A percentile compares a stretch with the other conserved stretches of the same genome.
These are phyloP conservation scores for Vigna unguiculata DNA, from an alignment of 306 rosid species.

Conservation along the genomic window DNA sequence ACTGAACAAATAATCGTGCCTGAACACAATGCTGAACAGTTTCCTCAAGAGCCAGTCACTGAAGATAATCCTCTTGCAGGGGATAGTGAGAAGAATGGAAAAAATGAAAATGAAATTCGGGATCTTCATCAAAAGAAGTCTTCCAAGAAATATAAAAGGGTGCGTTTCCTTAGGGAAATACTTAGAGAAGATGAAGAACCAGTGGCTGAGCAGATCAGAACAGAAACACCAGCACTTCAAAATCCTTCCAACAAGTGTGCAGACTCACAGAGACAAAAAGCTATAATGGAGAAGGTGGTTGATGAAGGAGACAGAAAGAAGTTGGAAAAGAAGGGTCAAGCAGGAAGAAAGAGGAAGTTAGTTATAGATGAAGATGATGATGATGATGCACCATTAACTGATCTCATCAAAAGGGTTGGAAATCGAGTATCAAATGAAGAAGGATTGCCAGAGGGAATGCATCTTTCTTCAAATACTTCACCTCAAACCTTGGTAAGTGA, in stretches of 20 bases:
- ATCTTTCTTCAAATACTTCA: conserved; percentile 51
- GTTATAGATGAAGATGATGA: conserved; percentile 37
- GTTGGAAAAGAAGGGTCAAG: conserved; percentile 36
- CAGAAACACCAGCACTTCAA: background rate
- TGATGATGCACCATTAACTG: too few relatives aligned
- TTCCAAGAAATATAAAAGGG: conserved; percentile 55
- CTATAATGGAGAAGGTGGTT: conserved; percentile 47
- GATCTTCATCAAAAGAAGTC: conserved; percentile 50
- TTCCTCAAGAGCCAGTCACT: conserved; percentile 29
- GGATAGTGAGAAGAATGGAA: conserved; percentile 34
- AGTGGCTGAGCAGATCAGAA: conserved; percentile 10
- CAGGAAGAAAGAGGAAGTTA: conserved; percentile 57
- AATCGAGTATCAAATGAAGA: conserved; percentile 46
- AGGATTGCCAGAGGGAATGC: conserved; percentile 53
- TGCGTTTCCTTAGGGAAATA: conserved; percentile 66
- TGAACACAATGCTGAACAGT: too few relatives aligned
- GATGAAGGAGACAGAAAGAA: conserved; percentile 41
- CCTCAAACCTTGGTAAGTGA: background rate
- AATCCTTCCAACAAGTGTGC: conserved; percentile 31
- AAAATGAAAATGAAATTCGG: conserved; percentile 41
- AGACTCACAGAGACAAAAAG: conserved; percentile 24
- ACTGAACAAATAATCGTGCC: too few relatives aligned
- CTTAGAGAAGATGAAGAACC: conserved; percentile 42
- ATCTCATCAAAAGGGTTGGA: background rate
- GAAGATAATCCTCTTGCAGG: conserved; percentile 44